phyloP scores from a whole-genome alignment of 345 rosid species.

The Citrus trifoliata region DNA sequence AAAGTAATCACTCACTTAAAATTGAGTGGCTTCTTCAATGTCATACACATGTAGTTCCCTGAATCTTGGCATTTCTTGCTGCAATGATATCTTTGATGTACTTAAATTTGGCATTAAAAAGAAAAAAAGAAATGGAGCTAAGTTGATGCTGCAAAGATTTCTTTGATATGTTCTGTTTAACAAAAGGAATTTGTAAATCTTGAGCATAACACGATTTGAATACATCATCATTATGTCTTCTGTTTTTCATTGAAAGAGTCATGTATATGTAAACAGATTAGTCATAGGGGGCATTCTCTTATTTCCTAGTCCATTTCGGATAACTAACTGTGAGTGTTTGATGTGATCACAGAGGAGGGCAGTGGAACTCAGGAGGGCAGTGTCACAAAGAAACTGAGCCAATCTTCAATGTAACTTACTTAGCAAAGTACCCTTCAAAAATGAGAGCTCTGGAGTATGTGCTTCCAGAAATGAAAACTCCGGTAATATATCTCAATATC shows the following conservation, averaged over 20 bases:
- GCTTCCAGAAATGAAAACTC: conserved; percentile 56
- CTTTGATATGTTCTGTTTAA: not conserved
- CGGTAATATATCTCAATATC: conserved; percentile 67
- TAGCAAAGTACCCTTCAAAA: conserved; percentile 73
- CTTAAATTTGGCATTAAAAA: too few relatives aligned
- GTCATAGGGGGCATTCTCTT: not conserved
- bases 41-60: not conserved
- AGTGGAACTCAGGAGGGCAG: conserved; percentile 87
- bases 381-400: conserved; percentile 85
- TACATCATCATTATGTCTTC: not conserved
- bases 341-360: conserved; percentile 64
- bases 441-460: conserved; percentile 69
- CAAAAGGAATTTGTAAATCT: not conserved
- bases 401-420: conserved; percentile 41
- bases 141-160: not conserved
- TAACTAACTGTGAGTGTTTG: not conserved
- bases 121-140: too few relatives aligned
- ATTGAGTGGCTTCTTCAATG: not conserved
- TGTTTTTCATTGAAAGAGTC: not conserved
- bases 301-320: not conserved
- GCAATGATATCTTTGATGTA: not conserved
- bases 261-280: not conserved
- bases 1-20: not conserved
- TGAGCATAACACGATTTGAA: not conserved
- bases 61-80: not conserved